Base-by-base conservation (phyloP, 768 basidiomycete genomes). In the Coprinopsis cinerea region DNA sequence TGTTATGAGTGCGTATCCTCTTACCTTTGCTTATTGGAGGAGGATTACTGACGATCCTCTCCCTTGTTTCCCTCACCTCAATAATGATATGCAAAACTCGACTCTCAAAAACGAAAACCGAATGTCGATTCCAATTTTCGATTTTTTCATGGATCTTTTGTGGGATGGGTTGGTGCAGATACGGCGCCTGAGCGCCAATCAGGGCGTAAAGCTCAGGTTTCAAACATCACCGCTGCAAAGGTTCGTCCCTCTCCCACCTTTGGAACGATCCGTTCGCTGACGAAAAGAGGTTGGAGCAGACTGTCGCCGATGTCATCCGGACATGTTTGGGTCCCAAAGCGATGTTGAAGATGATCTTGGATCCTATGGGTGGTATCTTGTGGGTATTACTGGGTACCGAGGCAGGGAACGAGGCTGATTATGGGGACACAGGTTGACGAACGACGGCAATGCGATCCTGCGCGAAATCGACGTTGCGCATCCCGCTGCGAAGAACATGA, bases 331-430 rank as follows among this genome's bases (percentile, higher is more conserved):
- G 94, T 1, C 95, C 95, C 0, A 95, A 96, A 62, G 85, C 96
- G 35, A 98, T 98, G 96, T 73, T 98, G 46, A 99, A 98, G 77
- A 98, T 99, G 96, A 96, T 98, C 58, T 70, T 97, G 37, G 95
- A 98, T 71, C 94, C 94, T 1, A 98, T 99, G 96, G 96, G 96
- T 46, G 96, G 96, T 47, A 98, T 99, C 59, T 62, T 97, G 95
- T 95, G 51, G 47, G 83, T 74, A 26, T 25, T 32, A 5, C 18
- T 4, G 20, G 11, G 14, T 45, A 32, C 32, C 26, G 18, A 9
- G 42, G 27, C 18, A 44, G 9, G 6, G 41, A 22, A 24, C 24
- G 36, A 45, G 50, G 17, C 23, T 49, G 48, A 36, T 44, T 10
- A 39, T 15, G 18, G 40, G 39, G 35, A 51, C 35, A 30, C 35